Evolutionary conservation across 169 alveolate species (phyloP).

Genomic region (Plasmodium vivax): DNA sequence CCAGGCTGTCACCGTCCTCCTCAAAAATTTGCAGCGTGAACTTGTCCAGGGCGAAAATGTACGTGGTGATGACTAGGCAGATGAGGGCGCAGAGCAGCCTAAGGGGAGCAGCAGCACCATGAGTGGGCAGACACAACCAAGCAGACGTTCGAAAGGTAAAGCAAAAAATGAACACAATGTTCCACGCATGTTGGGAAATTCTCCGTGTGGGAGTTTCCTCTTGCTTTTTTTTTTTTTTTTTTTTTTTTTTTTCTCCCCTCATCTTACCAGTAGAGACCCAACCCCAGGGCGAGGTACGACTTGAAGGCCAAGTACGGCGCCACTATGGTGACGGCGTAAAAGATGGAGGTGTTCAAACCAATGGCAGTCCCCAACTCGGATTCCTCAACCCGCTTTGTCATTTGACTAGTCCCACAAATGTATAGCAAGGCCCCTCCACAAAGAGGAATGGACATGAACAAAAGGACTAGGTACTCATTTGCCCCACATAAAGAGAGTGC

Average conservation of each 20-base stretch:
- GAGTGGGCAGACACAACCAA: not conserved
- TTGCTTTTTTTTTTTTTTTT: not conserved
- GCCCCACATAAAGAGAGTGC: slow-evolving; percentile 62
- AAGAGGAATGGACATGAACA: slow-evolving; percentile 55
- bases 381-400: slow-evolving; percentile 63
- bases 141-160: not conserved
- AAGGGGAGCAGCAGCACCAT: not conserved
- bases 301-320: slow-evolving; percentile 65
- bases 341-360: slow-evolving; percentile 51
- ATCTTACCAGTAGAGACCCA: slow-evolving; percentile 38
- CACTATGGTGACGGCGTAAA: slow-evolving; percentile 56
- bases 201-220: not conserved
- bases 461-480: slow-evolving; percentile 33
- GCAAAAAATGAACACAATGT: not conserved
- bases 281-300: slow-evolving; percentile 40
- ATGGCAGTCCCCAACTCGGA: slow-evolving; percentile 62
- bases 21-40: slow-evolving; percentile 49
- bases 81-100: slow-evolving; percentile 58
- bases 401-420: slow-evolving; percentile 73
- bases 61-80: slow-evolving; percentile 43
- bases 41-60: slow-evolving; percentile 46
- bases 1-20: slow-evolving; percentile 46
- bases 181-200: not conserved
- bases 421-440: slow-evolving; percentile 71
- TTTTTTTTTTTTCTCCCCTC: not conserved